Evolutionary conservation across 192 early-diverging fungal genomes (phyloP), one percentile per base, ranked within the genome.

Genomic region (Gigaspora rosea): DNA sequence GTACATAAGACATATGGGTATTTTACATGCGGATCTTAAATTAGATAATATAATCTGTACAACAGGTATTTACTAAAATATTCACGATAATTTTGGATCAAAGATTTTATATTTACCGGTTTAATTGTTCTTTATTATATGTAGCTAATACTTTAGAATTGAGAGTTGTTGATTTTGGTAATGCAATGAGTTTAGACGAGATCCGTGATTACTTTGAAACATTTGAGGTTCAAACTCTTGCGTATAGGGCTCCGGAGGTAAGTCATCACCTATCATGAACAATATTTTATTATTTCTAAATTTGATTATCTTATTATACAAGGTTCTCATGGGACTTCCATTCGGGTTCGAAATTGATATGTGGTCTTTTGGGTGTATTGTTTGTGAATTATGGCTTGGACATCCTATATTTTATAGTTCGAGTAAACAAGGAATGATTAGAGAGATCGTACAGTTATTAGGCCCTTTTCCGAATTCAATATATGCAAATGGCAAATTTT

Each of bases 311-410:
- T 52, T 27, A 4, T 52, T 18, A 11, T 7, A 15, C 27, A 71
- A 27, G 69, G 69, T 71, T 15, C n/a, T 71, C 11, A 15, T 71
- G 20, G 69, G 69, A 13, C 47, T 71, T 51, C 69, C 69, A 32
- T 71, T 71, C 33, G 69, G 69, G 13, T 51, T 33, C 22, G 69
- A 27, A 54, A 71, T 71, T n/a, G 69, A 71, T 18, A 71, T 71
- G 49, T 71, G 69, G 69, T 71, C 69, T 8, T 71, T 71, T 15
- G 69, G 69, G 10, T 71, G 69, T 35, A 71, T 71, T 32, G n/a
- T 71, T 22, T 71, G 69, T 27, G 22, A 71, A 71, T 51, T 71
- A 51, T 71, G 69, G 69, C 47, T 54, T 71, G 69, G 69, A 46
- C 22, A 18, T 33, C 69, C 69, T 33, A 52, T 71, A 46, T 71